phyloP scores from a whole-genome alignment of 495 filamentous ascomycete species.

The Cudoniella acicularis region DNA sequence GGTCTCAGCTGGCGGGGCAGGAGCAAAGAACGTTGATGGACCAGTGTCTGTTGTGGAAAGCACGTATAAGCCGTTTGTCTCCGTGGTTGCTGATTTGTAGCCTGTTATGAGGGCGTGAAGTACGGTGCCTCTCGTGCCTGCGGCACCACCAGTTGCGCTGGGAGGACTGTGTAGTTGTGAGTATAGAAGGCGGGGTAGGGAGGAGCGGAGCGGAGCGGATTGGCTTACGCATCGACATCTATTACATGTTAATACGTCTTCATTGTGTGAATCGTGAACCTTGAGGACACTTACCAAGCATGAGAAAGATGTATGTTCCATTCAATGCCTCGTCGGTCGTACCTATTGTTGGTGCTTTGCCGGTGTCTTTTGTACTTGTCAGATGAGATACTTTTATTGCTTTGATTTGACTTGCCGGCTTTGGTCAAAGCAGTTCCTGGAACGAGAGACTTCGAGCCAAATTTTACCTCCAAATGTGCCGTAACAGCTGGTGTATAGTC shows the following conservation, averaged over 20 bases:
- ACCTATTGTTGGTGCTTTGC: conserved; percentile 40
- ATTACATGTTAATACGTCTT: neutral
- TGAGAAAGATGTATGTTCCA: conserved; percentile 41
- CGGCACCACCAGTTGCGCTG: conserved; percentile 34
- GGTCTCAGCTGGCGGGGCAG: conserved; percentile 39
- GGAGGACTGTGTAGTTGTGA: conserved; percentile 25
- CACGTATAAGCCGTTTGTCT: conserved; percentile 30
- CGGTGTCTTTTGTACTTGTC: too few relatives aligned
- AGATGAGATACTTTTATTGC: too few relatives aligned
- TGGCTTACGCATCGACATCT: conserved; percentile 39
- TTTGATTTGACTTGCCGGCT: conserved; percentile 24
- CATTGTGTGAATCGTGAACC: neutral
- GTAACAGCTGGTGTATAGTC: conserved; percentile 38
- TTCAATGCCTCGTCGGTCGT: conserved; percentile 31
- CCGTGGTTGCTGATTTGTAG: conserved; percentile 34
- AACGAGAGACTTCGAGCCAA: conserved; percentile 36
- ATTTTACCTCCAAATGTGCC: conserved; percentile 40
- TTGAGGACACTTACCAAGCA: conserved; percentile 37
- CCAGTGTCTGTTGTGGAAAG: conserved; percentile 35
- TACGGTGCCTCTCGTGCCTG: conserved; percentile 30
- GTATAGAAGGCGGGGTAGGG: too few relatives aligned
- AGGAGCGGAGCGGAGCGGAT: too few relatives aligned
- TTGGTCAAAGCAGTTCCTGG: conserved; percentile 38
- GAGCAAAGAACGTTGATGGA: conserved; percentile 38
- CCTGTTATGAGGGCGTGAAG: conserved; percentile 44